Evolutionary conservation across 768 basidiomycete species (phyloP).

Genomic region (Boletellus sp.): DNA sequence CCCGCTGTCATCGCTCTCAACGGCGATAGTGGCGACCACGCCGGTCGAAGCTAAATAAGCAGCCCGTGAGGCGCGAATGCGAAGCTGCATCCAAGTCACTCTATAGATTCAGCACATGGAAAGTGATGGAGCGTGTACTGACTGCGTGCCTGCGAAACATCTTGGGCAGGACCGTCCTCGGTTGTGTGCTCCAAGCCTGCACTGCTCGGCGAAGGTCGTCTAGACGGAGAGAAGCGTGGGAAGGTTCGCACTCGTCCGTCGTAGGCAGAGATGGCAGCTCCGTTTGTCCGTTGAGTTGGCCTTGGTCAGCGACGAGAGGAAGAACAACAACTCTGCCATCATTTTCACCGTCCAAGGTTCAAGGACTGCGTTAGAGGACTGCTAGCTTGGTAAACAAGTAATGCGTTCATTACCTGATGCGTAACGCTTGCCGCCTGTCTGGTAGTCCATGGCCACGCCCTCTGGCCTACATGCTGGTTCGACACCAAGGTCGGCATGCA

Average conservation of each 20-base stretch:
- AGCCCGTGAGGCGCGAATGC: constrained; percentile 27
- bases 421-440: neutral
- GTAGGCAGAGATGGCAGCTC: constrained; percentile 92
- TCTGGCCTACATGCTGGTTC: too few species aligned
- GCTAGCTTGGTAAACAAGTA: too few species aligned
- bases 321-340: constrained; percentile 88
- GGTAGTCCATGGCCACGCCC: too few species aligned
- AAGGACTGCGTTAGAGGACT: too few species aligned
- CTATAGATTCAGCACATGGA: neutral
- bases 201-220: constrained; percentile 8
- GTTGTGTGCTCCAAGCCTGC: neutral
- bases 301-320: constrained; percentile 92
- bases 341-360: constrained; percentile 89
- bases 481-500: too few species aligned
- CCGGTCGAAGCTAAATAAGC: constrained; percentile 17
- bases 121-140: constrained; percentile 4
- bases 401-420: too few species aligned
- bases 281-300: constrained; percentile 95
- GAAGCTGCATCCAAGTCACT: constrained; percentile 13
- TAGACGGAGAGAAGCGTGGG: constrained; percentile 18
- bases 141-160: constrained; percentile 28
- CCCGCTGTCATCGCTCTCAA: constrained; percentile 8
- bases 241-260: constrained; percentile 59
- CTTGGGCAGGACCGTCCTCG: neutral
- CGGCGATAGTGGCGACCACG: constrained; percentile 14